Evolutionary conservation across 768 basidiomycete genomes (phyloP).

Genomic region (Phylloporus sp.): DNA sequence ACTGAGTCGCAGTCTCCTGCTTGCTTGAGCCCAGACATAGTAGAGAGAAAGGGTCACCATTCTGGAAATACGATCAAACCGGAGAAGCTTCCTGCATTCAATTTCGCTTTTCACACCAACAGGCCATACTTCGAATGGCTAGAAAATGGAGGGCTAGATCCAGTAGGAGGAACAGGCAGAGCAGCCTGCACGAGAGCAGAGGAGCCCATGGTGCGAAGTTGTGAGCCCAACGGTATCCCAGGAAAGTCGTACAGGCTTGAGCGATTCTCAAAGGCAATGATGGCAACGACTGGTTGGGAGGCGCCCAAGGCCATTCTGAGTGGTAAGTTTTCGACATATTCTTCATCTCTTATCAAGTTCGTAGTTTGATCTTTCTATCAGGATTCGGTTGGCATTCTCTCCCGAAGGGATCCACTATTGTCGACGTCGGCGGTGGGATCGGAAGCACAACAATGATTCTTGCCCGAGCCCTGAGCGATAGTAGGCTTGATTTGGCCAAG

Average conservation of each 20-base stretch:
- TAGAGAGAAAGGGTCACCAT: not conserved
- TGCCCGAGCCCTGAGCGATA: conserved; percentile 33
- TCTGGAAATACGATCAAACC: not conserved
- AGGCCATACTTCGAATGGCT: conserved; percentile 71
- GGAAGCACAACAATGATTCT: conserved; percentile 49
- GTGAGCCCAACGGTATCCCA: not conserved
- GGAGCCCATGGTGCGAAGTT: not conserved
- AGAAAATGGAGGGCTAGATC: conserved; percentile 48
- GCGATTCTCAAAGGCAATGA: conserved; percentile 75
- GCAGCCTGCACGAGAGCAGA: conserved; percentile 9
- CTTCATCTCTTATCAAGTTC: not conserved
- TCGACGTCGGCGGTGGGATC: conserved; percentile 71
- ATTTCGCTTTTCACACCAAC: conserved; percentile 58
- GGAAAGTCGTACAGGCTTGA: conserved; percentile 52
- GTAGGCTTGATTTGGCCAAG: not conserved
- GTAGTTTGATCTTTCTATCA: conserved; percentile 19
- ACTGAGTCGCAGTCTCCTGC: not conserved
- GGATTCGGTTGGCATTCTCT: conserved; percentile 59
- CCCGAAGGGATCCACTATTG: conserved; percentile 46
- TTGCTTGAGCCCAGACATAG: not conserved
- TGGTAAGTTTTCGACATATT: conserved; percentile 34
- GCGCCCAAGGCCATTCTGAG: conserved; percentile 54
- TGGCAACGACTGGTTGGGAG: conserved; percentile 69
- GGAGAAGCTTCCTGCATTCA: conserved; percentile 51
- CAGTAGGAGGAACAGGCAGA: conserved; percentile 20